Conservation (phyloP, 2,329 filamentous ascomycete species). For the Tetracladium maxilliforme region DNA sequence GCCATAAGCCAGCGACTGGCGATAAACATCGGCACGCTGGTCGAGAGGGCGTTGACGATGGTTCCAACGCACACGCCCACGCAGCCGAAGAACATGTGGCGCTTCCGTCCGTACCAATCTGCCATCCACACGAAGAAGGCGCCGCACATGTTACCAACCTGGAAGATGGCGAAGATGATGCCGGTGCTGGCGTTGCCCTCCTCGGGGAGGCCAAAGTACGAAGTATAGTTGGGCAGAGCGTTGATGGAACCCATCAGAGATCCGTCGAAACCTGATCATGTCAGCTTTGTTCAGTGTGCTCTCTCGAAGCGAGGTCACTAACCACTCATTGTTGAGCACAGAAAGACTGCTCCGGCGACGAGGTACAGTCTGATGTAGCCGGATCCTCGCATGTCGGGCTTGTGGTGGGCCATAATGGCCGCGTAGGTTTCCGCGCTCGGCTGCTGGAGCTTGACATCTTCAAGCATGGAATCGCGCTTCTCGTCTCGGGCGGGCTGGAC, state of each 20-base stretch:
- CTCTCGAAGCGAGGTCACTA: background rate
- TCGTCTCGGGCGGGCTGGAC: too few relatives aligned
- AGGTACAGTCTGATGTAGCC: slow-evolving; percentile 10
- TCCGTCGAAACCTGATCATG: slow-evolving; percentile 22
- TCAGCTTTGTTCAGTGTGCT: background rate
- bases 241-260: slow-evolving; percentile 25
- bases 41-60: slow-evolving; percentile 29
- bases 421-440: too few relatives aligned
- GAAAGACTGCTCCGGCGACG: slow-evolving; percentile 10
- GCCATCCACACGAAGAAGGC: slow-evolving; percentile 26
- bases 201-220: slow-evolving; percentile 19
- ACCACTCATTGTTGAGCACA: slow-evolving; percentile 26
- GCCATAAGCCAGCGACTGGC: slow-evolving; percentile 31
- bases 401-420: too few relatives aligned
- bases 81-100: slow-evolving; percentile 31
- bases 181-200: slow-evolving; percentile 20
- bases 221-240: slow-evolving; percentile 22
- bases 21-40: slow-evolving; percentile 26
- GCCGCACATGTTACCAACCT: slow-evolving; percentile 24
- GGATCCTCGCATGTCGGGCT: too few relatives aligned
- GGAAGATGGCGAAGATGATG: slow-evolving; percentile 20
- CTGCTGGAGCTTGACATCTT: too few relatives aligned
- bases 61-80: slow-evolving; percentile 33
- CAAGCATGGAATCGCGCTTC: too few relatives aligned
- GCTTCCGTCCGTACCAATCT: slow-evolving; percentile 27